Evolutionary conservation across 352 stramenopile species (phyloP).

Genomic region (Blastocystis sp.): DNA sequence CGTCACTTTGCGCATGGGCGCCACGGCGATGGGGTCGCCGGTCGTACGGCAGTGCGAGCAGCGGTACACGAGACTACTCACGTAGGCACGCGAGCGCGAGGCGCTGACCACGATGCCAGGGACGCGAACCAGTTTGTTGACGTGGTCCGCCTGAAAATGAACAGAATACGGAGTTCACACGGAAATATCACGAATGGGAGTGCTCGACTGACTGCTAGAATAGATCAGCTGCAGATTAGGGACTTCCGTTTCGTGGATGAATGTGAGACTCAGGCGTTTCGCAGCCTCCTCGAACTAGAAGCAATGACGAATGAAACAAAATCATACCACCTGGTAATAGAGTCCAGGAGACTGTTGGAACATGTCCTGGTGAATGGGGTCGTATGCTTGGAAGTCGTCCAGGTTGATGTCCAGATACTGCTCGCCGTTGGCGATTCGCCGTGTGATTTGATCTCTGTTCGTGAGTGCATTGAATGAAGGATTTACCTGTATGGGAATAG

Average conservation of each 20-base stretch:
- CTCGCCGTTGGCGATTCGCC: conserved; percentile 31
- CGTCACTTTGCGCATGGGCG: conserved; percentile 39
- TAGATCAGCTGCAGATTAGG: not conserved
- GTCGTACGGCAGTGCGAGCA: conserved; percentile 67
- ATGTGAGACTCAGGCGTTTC: not conserved
- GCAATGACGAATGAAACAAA: not conserved
- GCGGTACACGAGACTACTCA: conserved; percentile 74
- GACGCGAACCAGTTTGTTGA: conserved; percentile 62
- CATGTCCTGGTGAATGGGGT: conserved; percentile 39
- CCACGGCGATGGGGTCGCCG: conserved; percentile 41
- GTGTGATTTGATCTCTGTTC: conserved; percentile 37
- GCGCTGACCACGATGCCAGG: conserved; percentile 91
- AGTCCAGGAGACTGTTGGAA: conserved; percentile 42
- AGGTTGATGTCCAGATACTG: conserved; percentile 27
- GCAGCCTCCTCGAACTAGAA: conserved; percentile 34
- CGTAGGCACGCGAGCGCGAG: conserved; percentile 80
- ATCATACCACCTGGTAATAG: not conserved
- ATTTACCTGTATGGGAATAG: not conserved
- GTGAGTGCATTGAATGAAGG: not conserved
- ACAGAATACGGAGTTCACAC: not conserved
- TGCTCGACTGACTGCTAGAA: not conserved
- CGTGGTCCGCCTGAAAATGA: conserved; percentile 54
- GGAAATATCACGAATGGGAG: conserved; percentile 37
- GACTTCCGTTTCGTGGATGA: not conserved
- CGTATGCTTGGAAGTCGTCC: conserved; percentile 34